Base-by-base conservation (phyloP, 441 rosid genomes). In the Biscutella auriculata region DNA sequence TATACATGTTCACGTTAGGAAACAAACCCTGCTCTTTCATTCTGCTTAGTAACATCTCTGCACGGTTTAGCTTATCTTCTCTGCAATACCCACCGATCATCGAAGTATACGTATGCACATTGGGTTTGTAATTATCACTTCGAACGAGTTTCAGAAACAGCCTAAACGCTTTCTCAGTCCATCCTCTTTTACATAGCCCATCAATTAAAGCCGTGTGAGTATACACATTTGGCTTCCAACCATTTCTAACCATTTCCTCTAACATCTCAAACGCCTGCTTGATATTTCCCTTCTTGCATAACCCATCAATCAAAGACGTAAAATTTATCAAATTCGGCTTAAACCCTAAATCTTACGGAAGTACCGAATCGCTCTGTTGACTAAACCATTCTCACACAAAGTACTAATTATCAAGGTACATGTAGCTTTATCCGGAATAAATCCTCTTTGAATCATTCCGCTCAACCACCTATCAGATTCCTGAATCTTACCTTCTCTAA, bases 121-220 rank as follows among this genome's bases (percentile, higher is more conserved):
- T 91, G 0, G 87, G 95, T 70, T 82, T 85, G 74, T 91, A 81
- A 63, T 26, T 73, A 42, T 87, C 93, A 69, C 95, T 89, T 57
- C 81, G 78, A 53, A 85, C 86, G 11, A 85, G 90, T 80, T 88
- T 91, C 63, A 91, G 69, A 28, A 91, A 91, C 65, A 88, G 62
- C 60, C 96, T 79, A 64, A 88, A 91, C 26, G 93, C 96, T 74
- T 83, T 91, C 54, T 88, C 98, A 3, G 87, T 88, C 98, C 95
- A 88, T 6, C 95, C 87, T 62, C 87, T 85, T 81, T 79, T 88
- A 71, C 98, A 91, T 27, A 91, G 68, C 46, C 96, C 96, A 48
- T 91, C 88, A 57, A 88, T 88, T 57, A 91, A 71, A 30, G 67
- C 76, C 0, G 95, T 83, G 56, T 88, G 98, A 9, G 96, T 86